Percentiles rank a stretch among this genome's conserved stretches.
phyloP scores from a whole-genome alignment of 768 basidiomycete genomes.

The Pleurotus tuber-regium region DNA sequence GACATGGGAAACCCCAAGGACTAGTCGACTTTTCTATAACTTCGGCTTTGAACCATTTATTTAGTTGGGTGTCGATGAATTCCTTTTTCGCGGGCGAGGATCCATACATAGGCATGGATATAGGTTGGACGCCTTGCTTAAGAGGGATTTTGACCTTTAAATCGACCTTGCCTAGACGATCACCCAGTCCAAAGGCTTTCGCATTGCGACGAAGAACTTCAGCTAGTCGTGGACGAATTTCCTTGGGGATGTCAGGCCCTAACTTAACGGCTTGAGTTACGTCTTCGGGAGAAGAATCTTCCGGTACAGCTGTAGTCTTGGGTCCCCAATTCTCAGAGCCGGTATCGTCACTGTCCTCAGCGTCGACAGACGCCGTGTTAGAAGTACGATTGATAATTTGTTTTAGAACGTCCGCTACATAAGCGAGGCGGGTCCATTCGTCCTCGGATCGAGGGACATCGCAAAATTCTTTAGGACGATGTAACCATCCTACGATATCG shows the following conservation, averaged over 20 bases:
- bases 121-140: conserved; percentile 21
- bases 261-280: conserved; percentile 15
- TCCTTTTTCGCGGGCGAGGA: conserved; percentile 25
- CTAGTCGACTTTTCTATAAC: conserved; percentile 39
- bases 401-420: conserved; percentile 10
- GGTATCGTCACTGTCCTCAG: background rate
- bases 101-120: conserved; percentile 22
- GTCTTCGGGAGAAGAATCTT: conserved; percentile 5
- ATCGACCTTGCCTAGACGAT: conserved; percentile 24
- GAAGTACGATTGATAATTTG: conserved; percentile 2
- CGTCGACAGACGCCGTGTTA: background rate
- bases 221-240: conserved; percentile 12
- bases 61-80: conserved; percentile 27
- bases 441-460: conserved; percentile 11
- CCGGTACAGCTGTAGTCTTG: conserved; percentile 22
- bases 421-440: background rate
- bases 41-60: conserved; percentile 28
- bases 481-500: conserved; percentile 13
- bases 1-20: conserved; percentile 31
- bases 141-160: conserved; percentile 23
- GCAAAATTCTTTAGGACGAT: conserved; percentile 1
- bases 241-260: conserved; percentile 14
- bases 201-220: conserved; percentile 16
- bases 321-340: conserved; percentile 14
- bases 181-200: conserved; percentile 28